Conservation (phyloP, 2,329 filamentous ascomycete species). For the Neonectria ditissima region DNA sequence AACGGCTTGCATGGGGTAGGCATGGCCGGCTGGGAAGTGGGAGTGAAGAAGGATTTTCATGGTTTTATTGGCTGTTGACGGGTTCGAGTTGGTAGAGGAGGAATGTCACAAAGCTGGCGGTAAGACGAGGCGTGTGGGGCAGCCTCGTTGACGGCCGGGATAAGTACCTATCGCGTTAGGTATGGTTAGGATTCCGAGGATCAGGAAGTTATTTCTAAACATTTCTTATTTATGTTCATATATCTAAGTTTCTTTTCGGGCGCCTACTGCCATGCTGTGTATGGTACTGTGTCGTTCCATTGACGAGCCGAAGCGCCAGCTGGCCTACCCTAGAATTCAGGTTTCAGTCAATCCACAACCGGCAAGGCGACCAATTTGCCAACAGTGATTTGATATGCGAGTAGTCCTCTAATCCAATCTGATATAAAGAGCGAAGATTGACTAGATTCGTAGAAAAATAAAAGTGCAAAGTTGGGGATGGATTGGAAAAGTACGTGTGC, state of each 20-base stretch:
- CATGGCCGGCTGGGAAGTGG: constrained; percentile 54
- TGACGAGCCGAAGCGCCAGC: neutral
- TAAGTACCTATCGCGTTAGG: neutral
- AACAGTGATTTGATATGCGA: no score
- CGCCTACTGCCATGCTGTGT: no score
- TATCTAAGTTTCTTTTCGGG: neutral
- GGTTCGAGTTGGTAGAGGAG: neutral
- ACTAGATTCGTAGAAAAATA: no score
- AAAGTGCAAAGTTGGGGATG: no score
- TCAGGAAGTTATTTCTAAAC: neutral
- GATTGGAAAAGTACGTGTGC: no score
- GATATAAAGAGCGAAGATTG: no score
- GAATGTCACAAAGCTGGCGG: neutral
- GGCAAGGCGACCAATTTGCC: no score
- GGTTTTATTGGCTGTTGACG: neutral
- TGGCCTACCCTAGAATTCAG: neutral
- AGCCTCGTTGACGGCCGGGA: neutral
- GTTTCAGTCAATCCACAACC: neutral
- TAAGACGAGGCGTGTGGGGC: neutral
- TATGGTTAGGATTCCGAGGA: neutral
- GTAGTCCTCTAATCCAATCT: no score
- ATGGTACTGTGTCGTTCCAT: neutral
- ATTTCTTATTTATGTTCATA: neutral
- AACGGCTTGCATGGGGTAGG: constrained; percentile 55
- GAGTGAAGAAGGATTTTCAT: constrained; percentile 56